phyloP scores from a whole-genome alignment of 2,329 filamentous ascomycete genomes.

The Neofusicoccum sp. region DNA sequence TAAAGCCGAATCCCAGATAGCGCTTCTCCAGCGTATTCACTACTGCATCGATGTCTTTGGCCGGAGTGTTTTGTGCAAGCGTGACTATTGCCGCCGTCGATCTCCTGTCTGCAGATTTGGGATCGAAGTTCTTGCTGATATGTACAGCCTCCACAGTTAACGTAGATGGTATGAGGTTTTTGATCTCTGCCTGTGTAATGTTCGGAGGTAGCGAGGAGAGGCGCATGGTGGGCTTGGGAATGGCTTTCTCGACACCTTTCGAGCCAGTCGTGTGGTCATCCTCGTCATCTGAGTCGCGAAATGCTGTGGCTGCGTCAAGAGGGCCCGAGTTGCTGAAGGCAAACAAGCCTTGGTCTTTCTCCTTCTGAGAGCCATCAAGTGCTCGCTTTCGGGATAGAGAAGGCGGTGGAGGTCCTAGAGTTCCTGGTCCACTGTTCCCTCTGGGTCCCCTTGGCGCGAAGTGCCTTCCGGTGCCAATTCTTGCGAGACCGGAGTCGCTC shows the following conservation, averaged over 20 bases:
- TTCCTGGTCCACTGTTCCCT: constrained; percentile 53
- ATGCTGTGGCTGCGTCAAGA: constrained; percentile 42
- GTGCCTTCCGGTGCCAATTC: constrained; percentile 54
- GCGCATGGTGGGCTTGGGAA: constrained; percentile 58
- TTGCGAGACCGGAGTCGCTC: constrained; percentile 13
- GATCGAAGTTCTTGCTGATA: constrained; percentile 61
- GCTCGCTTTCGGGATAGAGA: constrained; percentile 47
- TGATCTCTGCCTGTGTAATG: constrained; percentile 54
- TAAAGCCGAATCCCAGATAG: constrained; percentile 83
- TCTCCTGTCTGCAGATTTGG: constrained; percentile 64
- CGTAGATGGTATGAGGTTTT: constrained; percentile 53
- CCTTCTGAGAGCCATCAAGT: constrained; percentile 43
- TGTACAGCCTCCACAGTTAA: constrained; percentile 74
- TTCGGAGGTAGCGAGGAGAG: constrained; percentile 57
- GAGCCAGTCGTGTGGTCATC: constrained; percentile 44
- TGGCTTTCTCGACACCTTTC: constrained; percentile 49
- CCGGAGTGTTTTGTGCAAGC: constrained; percentile 76
- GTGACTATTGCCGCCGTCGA: constrained; percentile 79
- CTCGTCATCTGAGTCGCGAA: constrained; percentile 46
- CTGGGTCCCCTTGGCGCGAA: constrained; percentile 49
- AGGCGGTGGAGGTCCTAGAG: constrained; percentile 47
- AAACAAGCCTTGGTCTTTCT: constrained; percentile 38
- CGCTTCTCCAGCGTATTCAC: constrained; percentile 79
- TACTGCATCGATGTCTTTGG: constrained; percentile 78
- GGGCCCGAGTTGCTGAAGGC: constrained; percentile 42